Conservation (phyloP, 768 basidiomycete genomes). For the Podaxis sp. region DNA sequence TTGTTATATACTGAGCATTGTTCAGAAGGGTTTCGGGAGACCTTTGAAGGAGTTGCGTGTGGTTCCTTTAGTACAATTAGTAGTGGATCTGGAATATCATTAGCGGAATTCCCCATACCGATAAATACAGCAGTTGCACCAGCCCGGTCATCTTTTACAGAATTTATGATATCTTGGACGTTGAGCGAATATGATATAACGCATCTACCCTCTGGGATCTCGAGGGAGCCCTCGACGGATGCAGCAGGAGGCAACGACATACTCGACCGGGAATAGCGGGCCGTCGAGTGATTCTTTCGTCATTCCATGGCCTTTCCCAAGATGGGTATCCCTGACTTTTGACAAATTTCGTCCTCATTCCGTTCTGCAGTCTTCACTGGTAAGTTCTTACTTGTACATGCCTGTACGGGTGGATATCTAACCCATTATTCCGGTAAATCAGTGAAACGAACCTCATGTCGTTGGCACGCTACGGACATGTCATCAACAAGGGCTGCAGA, state of each 20-base stretch:
- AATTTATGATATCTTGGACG: slow-evolving; percentile 53
- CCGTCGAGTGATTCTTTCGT: slow-evolving; percentile 4
- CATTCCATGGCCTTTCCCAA: background rate
- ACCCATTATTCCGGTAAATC: background rate
- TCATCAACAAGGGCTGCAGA: background rate
- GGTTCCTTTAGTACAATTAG: slow-evolving; percentile 40
- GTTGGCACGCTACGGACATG: background rate
- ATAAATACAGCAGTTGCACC: slow-evolving; percentile 80
- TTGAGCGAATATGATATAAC: slow-evolving; percentile 66
- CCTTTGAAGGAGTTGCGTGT: slow-evolving; percentile 87
- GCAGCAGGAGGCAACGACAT: slow-evolving; percentile 23
- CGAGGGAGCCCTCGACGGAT: slow-evolving; percentile 43
- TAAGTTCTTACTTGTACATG: background rate
- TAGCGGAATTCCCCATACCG: slow-evolving; percentile 34
- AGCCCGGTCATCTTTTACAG: slow-evolving; percentile 61
- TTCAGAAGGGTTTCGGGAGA: slow-evolving; percentile 21
- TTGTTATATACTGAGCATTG: background rate
- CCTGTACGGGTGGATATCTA: no score
- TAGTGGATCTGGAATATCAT: background rate
- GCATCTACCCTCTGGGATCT: slow-evolving; percentile 49
- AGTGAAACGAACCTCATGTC: slow-evolving; percentile 4
- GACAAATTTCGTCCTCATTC: background rate
- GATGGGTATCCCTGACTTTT: background rate
- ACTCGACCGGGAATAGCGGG: background rate
- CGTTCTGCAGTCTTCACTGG: background rate